Evolutionary conservation across 768 basidiomycete genomes (phyloP).

Genomic region (Mrakia hoshinonis): DNA sequence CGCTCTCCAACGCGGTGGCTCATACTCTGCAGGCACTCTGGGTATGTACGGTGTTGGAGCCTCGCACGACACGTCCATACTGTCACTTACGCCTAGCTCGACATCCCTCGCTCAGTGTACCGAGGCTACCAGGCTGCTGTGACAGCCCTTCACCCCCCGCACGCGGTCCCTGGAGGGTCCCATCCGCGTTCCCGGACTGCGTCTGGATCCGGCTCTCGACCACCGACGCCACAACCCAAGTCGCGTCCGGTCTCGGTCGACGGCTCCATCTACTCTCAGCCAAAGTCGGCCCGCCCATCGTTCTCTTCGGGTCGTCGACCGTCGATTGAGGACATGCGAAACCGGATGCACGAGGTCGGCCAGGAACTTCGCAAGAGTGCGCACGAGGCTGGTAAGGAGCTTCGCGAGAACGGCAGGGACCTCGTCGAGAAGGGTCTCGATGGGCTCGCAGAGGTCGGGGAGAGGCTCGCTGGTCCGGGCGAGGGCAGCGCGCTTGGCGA

Average conservation of each 20-base stretch:
- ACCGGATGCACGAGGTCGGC: constrained; percentile 10
- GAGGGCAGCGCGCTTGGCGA: neutral
- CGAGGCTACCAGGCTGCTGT: constrained; percentile 21
- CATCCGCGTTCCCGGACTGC: neutral
- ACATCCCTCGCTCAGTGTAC: constrained; percentile 7
- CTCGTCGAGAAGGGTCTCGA: constrained; percentile 2
- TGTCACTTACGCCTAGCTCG: too few relatives aligned
- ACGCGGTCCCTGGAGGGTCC: neutral
- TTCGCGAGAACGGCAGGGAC: neutral
- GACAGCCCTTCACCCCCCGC: constrained; percentile 9
- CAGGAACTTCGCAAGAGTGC: neutral
- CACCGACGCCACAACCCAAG: neutral
- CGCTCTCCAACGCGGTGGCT: constrained; percentile 19
- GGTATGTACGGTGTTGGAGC: neutral
- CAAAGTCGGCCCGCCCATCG: neutral
- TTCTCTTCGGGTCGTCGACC: neutral
- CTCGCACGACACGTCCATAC: neutral
- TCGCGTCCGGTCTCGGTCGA: constrained; percentile 4
- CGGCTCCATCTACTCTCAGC: neutral
- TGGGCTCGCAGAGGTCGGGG: constrained; percentile 4
- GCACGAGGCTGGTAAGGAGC: neutral
- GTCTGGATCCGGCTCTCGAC: constrained; percentile 2
- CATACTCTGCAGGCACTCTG: constrained; percentile 22
- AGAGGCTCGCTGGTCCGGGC: neutral
- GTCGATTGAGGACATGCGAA: constrained; percentile 17